Conservation (phyloP, 192 early-diverging fungal genomes). For the Cladochytrium replicatum region DNA sequence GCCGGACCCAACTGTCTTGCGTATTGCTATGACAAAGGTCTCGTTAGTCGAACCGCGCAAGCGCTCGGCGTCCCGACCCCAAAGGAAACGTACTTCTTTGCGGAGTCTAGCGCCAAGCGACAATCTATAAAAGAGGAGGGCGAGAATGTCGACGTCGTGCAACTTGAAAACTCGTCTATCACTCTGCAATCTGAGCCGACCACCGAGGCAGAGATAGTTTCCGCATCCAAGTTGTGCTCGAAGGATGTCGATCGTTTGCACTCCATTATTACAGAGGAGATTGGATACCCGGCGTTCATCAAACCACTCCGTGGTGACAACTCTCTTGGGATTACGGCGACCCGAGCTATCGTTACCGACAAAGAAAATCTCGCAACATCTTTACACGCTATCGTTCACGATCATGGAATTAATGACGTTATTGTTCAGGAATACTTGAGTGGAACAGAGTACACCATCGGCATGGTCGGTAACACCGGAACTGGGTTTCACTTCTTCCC, state of each 20-base stretch:
- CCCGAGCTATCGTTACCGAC: conserved; percentile 32
- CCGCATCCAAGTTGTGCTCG: conserved; percentile 1
- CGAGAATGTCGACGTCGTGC: neutral
- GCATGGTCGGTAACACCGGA: conserved; percentile 45
- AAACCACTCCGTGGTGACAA: conserved; percentile 51
- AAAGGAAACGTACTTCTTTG: conserved; percentile 30
- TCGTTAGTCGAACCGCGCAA: conserved; percentile 43
- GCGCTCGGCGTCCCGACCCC: conserved; percentile 43
- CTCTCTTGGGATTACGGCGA: conserved; percentile 45
- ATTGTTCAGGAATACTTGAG: conserved; percentile 44
- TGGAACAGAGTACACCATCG: conserved; percentile 42
- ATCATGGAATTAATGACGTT: conserved; percentile 36
- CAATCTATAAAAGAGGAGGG: neutral
- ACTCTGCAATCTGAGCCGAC: too few species aligned
- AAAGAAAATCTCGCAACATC: conserved; percentile 26
- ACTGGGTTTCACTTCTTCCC: conserved; percentile 46
- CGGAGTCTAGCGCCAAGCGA: too few species aligned
- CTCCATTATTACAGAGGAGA: conserved; percentile 11
- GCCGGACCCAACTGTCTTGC: conserved; percentile 46
- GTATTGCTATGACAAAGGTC: conserved; percentile 47
- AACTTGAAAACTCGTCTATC: too few species aligned
- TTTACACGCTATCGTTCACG: conserved; percentile 14
- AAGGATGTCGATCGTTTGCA: conserved; percentile 11
- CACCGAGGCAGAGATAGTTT: conserved; percentile 1
- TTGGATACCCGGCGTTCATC: conserved; percentile 44